Evolutionary conservation across 768 basidiomycete species (phyloP), one percentile per base, ranked within the genome.

Genomic region (Exidia glandulosa): DNA sequence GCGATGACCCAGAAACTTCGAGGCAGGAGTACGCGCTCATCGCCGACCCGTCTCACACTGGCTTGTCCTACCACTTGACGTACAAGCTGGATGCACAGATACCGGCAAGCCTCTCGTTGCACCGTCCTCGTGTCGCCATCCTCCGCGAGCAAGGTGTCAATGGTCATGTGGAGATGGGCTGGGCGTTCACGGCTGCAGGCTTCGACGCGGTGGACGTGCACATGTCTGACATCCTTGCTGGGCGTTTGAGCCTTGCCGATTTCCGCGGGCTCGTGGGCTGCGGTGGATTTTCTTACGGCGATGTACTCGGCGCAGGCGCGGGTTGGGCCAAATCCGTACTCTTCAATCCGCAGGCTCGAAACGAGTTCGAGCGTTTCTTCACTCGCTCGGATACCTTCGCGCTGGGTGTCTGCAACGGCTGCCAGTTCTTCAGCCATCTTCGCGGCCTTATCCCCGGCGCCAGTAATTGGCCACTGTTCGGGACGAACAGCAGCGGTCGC

Each of bases 241-340:
- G 91, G 41, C 66, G 66, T 27, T 74, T 85, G 50, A 79, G 76
- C 47, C 79, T 99, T 36, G 61, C 68, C 12, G 73, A 75, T 59
- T 98, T 96, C 81, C 81, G 83, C 55, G 96, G 96, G 47, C 71
- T 99, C 58, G 95, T 90, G 6, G 95, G 95, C 2, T 98, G 95
- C 66, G 96, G 96, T 59, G 96, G 96, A 3, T 99, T 99, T 79
- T 97, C 95, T 9, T 99, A 97, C 68, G 95, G 95, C 37, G 95
- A 99, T 71, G 95, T 97, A 14, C 81, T 99, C 10, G 94, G 96
- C 32, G 95, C 96, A 9, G 96, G 95, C 9, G 94, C 88, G 71
- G 95, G 95, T 27, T 99, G 96, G 96, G 94, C 95, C 3, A 85
- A 94, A 69, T 94, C 94, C n/a, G 87, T 93, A 27, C 81, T 95